phyloP scores from a whole-genome alignment of 257 asterid species.

The Thymus quinquecostatus region DNA sequence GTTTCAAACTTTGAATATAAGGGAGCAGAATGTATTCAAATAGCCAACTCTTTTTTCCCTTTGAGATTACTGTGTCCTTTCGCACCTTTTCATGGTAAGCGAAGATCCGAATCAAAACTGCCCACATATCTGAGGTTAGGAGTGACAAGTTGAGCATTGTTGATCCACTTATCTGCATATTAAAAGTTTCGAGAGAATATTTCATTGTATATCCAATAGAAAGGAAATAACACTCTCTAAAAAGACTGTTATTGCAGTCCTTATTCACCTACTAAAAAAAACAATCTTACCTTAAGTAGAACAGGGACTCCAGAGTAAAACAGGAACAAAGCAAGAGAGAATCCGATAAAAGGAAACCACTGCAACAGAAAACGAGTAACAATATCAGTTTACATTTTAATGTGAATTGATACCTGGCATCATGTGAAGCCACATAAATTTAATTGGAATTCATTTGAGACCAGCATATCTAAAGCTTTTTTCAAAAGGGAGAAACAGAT shows the following conservation, averaged over 20 bases:
- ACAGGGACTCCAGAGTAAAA: conserved; percentile 86
- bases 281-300: conserved; percentile 64
- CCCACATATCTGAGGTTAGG: conserved; percentile 98
- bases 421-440: neutral
- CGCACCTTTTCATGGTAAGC: conserved; percentile 90
- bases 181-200: neutral
- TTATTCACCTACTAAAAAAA: neutral
- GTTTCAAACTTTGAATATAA: neutral
- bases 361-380: conserved; percentile 40
- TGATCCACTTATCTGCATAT: conserved; percentile 80
- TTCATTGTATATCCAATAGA: neutral
- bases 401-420: neutral
- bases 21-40: neutral
- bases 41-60: neutral
- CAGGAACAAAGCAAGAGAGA: conserved; percentile 82
- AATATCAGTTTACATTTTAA: conserved; percentile 10
- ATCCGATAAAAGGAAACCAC: conserved; percentile 85
- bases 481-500: neutral
- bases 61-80: neutral
- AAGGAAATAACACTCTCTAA: too few relatives aligned
- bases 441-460: neutral
- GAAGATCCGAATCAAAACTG: conserved; percentile 83
- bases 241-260: too few relatives aligned
- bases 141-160: conserved; percentile 86
- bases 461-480: neutral